These are phyloP conservation scores for Capillidium heterosporum DNA, from an alignment of 371 early-diverging fungal species.

Conservation along the genomic window DNA sequence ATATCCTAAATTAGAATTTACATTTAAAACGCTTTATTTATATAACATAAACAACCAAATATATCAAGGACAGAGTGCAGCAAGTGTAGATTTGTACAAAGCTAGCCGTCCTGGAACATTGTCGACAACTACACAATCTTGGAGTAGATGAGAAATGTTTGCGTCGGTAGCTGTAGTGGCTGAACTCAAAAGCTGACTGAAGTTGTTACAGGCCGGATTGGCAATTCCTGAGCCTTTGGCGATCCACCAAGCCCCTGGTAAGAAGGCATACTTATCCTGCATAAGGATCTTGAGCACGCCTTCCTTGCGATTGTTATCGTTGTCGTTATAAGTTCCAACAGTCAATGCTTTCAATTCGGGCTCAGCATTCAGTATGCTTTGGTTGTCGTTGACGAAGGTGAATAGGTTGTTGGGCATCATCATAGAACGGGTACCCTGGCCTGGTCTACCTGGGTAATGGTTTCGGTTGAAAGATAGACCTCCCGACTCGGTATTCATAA, in stretches of 20 bases:
- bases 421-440: background rate
- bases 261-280: background rate
- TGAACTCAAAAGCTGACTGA: no score
- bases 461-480: background rate
- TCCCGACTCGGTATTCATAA: background rate
- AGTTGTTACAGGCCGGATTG: no score
- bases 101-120: no score
- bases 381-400: background rate
- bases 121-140: no score
- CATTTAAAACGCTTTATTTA: no score
- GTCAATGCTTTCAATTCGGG: background rate
- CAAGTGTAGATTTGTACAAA: no score
- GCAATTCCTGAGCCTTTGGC: background rate
- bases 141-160: no score
- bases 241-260: conserved; percentile 5
- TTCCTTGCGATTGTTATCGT: background rate
- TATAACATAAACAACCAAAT: no score
- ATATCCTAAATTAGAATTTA: no score
- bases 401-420: background rate
- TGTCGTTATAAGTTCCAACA: background rate
- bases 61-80: no score
- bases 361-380: background rate
- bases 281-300: background rate
- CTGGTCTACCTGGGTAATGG: conserved; percentile 1
- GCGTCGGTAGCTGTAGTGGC: no score